Base-by-base conservation (phyloP, 2,329 filamentous ascomycete genomes). In the Davidsoniella virescens region DNA sequence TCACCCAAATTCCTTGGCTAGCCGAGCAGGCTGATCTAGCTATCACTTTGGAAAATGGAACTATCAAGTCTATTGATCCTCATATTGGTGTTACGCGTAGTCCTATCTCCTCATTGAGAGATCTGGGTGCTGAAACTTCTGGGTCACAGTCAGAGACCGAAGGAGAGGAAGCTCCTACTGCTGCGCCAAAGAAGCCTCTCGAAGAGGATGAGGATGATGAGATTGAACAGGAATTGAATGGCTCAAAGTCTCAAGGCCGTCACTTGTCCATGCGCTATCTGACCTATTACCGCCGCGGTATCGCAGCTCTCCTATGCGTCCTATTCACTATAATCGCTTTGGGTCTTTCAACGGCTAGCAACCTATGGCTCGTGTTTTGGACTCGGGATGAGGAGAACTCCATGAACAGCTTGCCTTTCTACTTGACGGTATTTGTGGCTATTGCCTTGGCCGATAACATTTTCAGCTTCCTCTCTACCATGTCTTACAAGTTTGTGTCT, bases 1-100 rank as follows among this genome's bases (percentile, higher is more conserved):
- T 78, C 3, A 76, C 73, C 2, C 75, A 78, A 55, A 59, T 73
- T 38, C 70, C 68, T 1, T 74, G 71, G 71, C 67, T 75, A 40
- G 62, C 70, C 0, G 64, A 67, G 2, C 71, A 75, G 57, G 69
- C 70, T 7, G 72, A 75, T 52, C 59, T 72, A 9, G 61, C 65
- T 9, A 59, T 74, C 29, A 55, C 57, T 0, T 59, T 75, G n/a
- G 70, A 73, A 16, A 68, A 67, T 47, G 72, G 72, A 4, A 59
- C 56, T 7, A 55, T 73, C 26, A 62, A 64, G 39, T 60, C 61
- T 14, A 55, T 63, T 1, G 67, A 72, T 50, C 61, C 64, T 40
- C 70, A 73, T 29, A 60, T 73, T 36, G 70, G 69, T 16, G 62
- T 70, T 16, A 60, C 66, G 14, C 65, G 71, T 29, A 64, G 63